These are phyloP conservation scores for Pouteria glomerata DNA, from an alignment of 148 eudicot species.

Conservation along the genomic window DNA sequence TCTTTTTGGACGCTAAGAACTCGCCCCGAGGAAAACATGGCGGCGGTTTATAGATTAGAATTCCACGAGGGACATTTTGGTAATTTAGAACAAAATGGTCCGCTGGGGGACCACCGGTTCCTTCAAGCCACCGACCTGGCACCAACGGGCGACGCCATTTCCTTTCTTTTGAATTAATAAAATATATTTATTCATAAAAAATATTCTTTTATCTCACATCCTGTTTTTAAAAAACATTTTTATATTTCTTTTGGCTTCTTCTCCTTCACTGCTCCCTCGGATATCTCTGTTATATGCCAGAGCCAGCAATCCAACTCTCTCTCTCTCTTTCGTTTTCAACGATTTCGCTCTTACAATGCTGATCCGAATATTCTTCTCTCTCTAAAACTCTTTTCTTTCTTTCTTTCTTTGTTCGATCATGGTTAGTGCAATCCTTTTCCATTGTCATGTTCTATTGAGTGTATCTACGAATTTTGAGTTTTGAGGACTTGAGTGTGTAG, in stretches of 20 bases:
- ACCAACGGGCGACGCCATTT: too few relatives aligned
- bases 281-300: slow-evolving; percentile 33
- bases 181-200: too few relatives aligned
- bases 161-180: too few relatives aligned
- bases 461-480: background rate
- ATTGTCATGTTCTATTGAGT: background rate
- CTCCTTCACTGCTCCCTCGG: slow-evolving; percentile 52
- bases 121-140: too few relatives aligned
- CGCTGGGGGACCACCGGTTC: too few relatives aligned
- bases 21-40: too few relatives aligned
- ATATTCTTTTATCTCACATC: too few relatives aligned
- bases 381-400: background rate
- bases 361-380: slow-evolving; percentile 21
- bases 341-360: slow-evolving; percentile 13
- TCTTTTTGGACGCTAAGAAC: too few relatives aligned
- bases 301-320: slow-evolving; percentile 14
- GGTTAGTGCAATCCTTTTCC: slow-evolving; percentile 15
- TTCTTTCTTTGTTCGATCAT: background rate
- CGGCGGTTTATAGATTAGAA: too few relatives aligned
- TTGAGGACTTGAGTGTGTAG: background rate
- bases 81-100: too few relatives aligned
- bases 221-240: too few relatives aligned
- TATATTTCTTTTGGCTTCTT: slow-evolving; percentile 30
- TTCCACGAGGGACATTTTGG: too few relatives aligned
- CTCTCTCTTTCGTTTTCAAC: slow-evolving; percentile 31